Evolutionary conservation across 225 moss, liverwort and hornwort genomes (phyloP).

Genomic region (Bryum argenteum): DNA sequence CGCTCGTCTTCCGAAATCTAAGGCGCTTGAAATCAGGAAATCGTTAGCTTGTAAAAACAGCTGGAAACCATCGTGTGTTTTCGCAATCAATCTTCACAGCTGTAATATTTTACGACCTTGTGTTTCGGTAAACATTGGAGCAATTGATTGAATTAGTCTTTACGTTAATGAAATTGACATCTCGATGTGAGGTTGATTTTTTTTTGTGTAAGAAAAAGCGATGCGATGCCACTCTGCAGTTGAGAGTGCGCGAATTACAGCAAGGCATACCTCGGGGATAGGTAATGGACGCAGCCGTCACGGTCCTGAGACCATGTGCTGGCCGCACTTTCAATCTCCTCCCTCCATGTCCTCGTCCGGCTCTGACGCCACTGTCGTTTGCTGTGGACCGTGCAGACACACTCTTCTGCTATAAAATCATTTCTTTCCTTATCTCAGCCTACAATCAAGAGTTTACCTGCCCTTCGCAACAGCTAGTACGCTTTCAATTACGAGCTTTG

Average conservation of each 20-base stretch:
- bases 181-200: conserved; percentile 14
- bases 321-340: conserved; percentile 43
- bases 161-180: not conserved
- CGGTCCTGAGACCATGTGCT: conserved; percentile 25
- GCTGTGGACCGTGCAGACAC: not conserved
- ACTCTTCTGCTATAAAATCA: conserved; percentile 19
- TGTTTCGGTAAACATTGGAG: not conserved
- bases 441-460: conserved; percentile 14
- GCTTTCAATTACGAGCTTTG: conserved; percentile 9
- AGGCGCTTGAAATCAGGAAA: too few relatives aligned
- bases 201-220: not conserved
- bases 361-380: conserved; percentile 31
- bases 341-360: conserved; percentile 33
- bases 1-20: conserved; percentile 9
- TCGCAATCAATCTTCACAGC: not conserved
- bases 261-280: conserved; percentile 19
- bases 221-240: conserved; percentile 23
- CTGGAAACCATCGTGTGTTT: too few relatives aligned
- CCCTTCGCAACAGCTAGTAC: conserved; percentile 1
- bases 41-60: too few relatives aligned
- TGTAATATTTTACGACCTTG: too few relatives aligned
- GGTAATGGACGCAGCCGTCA: conserved; percentile 26
- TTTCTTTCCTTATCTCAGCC: not conserved
- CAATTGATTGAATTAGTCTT: not conserved
- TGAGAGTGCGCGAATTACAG: conserved; percentile 17